Base-by-base conservation (phyloP, 768 basidiomycete genomes). In the Pleurotus sapidus region DNA sequence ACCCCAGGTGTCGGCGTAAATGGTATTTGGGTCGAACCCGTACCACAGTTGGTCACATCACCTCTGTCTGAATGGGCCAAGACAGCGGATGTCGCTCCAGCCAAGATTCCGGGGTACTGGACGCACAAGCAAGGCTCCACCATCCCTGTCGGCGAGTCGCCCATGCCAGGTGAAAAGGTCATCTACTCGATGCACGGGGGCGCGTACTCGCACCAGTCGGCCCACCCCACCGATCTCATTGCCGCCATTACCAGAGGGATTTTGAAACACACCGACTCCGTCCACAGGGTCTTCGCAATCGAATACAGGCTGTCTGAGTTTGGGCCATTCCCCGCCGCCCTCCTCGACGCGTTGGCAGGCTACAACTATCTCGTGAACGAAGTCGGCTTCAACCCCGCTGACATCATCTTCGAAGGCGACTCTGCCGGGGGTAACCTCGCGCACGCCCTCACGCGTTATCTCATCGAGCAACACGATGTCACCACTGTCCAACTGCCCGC, bases 371-470 rank as follows among this genome's bases (percentile, higher is more conserved):
- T 92, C 17, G 75, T 88, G 37, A 73, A 80, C 49, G 71, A 64
- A 7, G 71, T 87, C 24, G 81, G 83, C 0, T 85, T 89, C 65
- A 60, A 74, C 1, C 81, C 89, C 0, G 67, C 72, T 15, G 72
- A 89, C 62, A 86, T 93, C 64, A 76, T 89, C 55, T 49, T 92
- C 18, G 75, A 75, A 18, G 91, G 91, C 2, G 90, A 93, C 65
- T 92, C 88, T 1, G 89, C 91, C 0, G 91, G 91, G 2, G 91
- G 78, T 4, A 88, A 92, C 68, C 80, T 92, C 24, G 83, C 84
- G 0, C 75, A 84, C 34, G 84, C 85, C 0, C 75, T 89, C 45
- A 78, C 74, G 7, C 83, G 84, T 4, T 86, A 87, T 61, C 78
- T 91, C 23, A 70, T 81, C 15, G 81, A 84, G 59, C 69, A 84